Percentiles rank a stretch among this genome's conserved stretches.
These are phyloP conservation scores for Vararia minispora DNA, from an alignment of 768 basidiomycete species.

Conservation along the genomic window DNA sequence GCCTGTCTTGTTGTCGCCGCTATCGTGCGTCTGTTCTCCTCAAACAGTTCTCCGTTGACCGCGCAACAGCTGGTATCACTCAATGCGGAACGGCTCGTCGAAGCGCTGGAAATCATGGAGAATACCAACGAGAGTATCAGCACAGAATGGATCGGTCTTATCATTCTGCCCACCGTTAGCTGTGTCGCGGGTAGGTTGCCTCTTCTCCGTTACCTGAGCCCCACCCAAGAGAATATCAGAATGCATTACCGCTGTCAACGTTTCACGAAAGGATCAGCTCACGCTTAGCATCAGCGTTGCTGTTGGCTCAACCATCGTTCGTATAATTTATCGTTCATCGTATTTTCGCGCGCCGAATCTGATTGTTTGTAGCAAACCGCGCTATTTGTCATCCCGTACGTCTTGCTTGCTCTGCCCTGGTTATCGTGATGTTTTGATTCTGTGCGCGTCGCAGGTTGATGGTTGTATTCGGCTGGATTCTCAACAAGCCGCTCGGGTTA, in stretches of 20 bases:
- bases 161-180: constrained; percentile 77
- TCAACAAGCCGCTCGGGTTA: constrained; percentile 68
- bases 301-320: constrained; percentile 65
- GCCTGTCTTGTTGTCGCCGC: constrained; percentile 6
- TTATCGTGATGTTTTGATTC: not conserved
- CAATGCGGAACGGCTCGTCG: constrained; percentile 67
- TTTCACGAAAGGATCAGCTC: constrained; percentile 78
- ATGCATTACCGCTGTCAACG: constrained; percentile 81
- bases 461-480: constrained; percentile 70
- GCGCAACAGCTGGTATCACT: constrained; percentile 36
- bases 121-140: constrained; percentile 51
- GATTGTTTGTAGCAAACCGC: constrained; percentile 48
- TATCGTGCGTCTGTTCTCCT: constrained; percentile 5
- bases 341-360: constrained; percentile 1
- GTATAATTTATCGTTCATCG: constrained; percentile 15
- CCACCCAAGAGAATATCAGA: constrained; percentile 29
- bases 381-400: constrained; percentile 55
- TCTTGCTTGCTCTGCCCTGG: constrained; percentile 2
- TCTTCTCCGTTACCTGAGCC: not conserved
- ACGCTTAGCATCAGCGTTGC: constrained; percentile 79
- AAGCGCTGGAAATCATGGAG: constrained; percentile 79
- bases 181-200: constrained; percentile 56
- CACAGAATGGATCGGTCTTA: constrained; percentile 84
- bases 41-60: not conserved
- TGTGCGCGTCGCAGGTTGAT: constrained; percentile 38